Base-by-base conservation (phyloP, 2,329 filamentous ascomycete species). In the Talaromyces piceae region DNA sequence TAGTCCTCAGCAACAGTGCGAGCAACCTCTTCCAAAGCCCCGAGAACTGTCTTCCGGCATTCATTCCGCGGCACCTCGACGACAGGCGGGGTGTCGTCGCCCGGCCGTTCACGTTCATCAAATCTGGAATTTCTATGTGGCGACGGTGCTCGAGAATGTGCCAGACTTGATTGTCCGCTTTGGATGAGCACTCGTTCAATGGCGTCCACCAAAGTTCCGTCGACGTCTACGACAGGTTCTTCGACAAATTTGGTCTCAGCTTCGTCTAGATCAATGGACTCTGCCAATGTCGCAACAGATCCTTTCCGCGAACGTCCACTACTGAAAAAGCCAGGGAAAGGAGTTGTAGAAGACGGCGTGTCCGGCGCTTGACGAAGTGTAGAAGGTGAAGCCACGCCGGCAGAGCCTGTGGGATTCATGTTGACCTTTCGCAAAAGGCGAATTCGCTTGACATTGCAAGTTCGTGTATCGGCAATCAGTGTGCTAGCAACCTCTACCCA, bases 401-500 rank as follows among this genome's bases (percentile, higher is more conserved):
- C 50, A 9, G 62, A 60, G 13, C 54, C 47, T 7, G 59, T 57
- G 25, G 57, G 57, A 49, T 56, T 54, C 27, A 55, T 49, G 57
- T 65, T 43, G 66, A 74, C 55, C 67, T 72, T 70, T 26, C 79
- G 73, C 27, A 72, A 69, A 45, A 83, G 64, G n/a, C 73, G 73
- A 37, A 83, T 63, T 41, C 77, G 76, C 58, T 78, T 81, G 51
- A 83, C 74, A 9, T 71, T 75, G 53, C 78, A 80, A 9, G 67
- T 73, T 41, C 74, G 69, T 0, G 75, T 75, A 58, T 83, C 78
- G 25, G 78, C 78, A 47, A 82, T 67, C 16, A 82, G 65, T 3
- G 78, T 80, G 0, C 77, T 78, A 52, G 77, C 79, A 22, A 82
- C 73, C 54, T 80, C 75, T 8, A 80, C 70, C 79, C 79, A 82